A percentile compares a stretch with the other conserved stretches of the same genome.
Conservation (phyloP, 139 green algal species). For the Coelastrella sp. region DNA sequence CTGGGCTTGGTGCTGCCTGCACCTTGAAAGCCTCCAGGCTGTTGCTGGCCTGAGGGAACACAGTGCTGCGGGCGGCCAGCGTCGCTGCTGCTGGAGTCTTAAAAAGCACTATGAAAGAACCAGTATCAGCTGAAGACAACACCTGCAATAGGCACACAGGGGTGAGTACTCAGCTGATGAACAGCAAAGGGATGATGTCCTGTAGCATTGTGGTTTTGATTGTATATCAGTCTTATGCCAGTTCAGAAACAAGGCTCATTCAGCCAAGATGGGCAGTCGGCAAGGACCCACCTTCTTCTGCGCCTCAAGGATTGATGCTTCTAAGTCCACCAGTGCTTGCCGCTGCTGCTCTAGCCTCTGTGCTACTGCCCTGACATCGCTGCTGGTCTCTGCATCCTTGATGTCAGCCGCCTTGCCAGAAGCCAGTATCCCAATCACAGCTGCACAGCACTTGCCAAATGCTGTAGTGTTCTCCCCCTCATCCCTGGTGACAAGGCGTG, state of each 20-base stretch:
- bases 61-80: slow-evolving; percentile 34
- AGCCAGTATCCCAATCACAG: neutral
- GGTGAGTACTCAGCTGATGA: neutral
- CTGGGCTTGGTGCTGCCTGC: slow-evolving; percentile 53
- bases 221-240: neutral
- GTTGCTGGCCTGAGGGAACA: slow-evolving; percentile 33
- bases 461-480: neutral
- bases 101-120: slow-evolving; percentile 48
- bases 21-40: slow-evolving; percentile 43
- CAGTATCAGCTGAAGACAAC: neutral
- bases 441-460: slow-evolving; percentile 14
- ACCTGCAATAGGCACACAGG: neutral
- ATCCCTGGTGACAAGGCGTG: slow-evolving; percentile 6
- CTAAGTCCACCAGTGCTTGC: slow-evolving; percentile 34
- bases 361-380: neutral
- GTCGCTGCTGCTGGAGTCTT: slow-evolving; percentile 44
- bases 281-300: slow-evolving; percentile 34
- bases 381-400: neutral
- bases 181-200: neutral
- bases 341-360: slow-evolving; percentile 34
- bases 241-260: neutral
- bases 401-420: neutral
- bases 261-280: neutral
- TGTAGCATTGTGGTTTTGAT: neutral
- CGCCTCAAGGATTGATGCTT: slow-evolving; percentile 24